phyloP scores from a whole-genome alignment of 768 basidiomycete species.

The Amanita thiersii region DNA sequence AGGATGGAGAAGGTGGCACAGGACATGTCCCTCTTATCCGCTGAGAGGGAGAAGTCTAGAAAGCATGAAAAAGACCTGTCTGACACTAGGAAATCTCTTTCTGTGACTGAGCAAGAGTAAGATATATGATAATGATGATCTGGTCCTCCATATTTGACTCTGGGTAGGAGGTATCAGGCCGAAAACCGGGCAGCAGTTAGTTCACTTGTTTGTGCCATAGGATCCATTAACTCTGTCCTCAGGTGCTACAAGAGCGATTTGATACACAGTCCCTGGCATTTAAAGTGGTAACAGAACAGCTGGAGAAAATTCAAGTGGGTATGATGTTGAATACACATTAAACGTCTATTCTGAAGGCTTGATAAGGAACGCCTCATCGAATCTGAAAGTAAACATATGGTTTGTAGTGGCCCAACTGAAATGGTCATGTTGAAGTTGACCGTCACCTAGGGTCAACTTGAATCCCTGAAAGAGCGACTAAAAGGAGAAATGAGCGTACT shows the following conservation, averaged over 20 bases:
- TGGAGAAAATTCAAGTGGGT: slow-evolving; percentile 8
- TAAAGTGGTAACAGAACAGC: slow-evolving; percentile 29
- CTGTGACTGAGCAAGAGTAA: slow-evolving; percentile 4
- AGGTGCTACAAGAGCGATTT: slow-evolving; percentile 20
- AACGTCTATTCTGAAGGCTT: slow-evolving; percentile 6
- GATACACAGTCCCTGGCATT: slow-evolving; percentile 37
- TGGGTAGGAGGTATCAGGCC: neutral
- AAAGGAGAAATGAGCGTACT: slow-evolving; percentile 31
- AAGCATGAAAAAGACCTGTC: neutral
- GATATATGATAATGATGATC: neutral
- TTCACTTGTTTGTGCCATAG: neutral
- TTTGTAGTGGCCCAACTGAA: slow-evolving; percentile 16
- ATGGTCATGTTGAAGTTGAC: slow-evolving; percentile 2
- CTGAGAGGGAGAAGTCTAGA: neutral
- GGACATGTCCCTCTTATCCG: neutral
- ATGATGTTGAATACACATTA: slow-evolving; percentile 3
- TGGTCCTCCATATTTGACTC: neutral
- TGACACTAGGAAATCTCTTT: neutral
- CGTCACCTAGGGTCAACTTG: slow-evolving; percentile 15
- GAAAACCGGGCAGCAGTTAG: slow-evolving; percentile 3
- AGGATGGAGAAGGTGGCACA: neutral
- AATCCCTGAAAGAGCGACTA: slow-evolving; percentile 23
- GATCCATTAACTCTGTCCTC: slow-evolving; percentile 1
- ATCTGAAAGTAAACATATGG: slow-evolving; percentile 25
- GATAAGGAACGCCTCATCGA: slow-evolving; percentile 29